Conservation (phyloP, 371 early-diverging fungal genomes). For the Haplosporangium sp. region DNA sequence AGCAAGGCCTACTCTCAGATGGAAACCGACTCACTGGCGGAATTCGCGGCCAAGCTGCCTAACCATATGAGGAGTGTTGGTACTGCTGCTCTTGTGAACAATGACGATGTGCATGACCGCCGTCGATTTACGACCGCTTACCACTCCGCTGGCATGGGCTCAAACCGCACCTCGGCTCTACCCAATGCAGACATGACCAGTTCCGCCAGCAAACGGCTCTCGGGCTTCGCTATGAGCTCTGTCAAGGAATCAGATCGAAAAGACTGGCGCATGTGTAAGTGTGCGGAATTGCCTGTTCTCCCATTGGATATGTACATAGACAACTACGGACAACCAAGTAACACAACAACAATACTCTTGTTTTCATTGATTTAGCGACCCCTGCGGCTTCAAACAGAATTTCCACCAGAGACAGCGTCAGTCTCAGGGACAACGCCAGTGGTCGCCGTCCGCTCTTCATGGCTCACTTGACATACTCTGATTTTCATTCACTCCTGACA, state of each 20-base stretch:
- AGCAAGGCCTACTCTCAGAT: conserved; percentile 12
- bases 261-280: conserved; percentile 48
- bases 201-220: conserved; percentile 29
- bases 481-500: conserved; percentile 63
- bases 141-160: conserved; percentile 6
- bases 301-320: conserved; percentile 1
- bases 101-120: conserved; percentile 45
- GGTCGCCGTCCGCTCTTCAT: conserved; percentile 68
- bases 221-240: conserved; percentile 3
- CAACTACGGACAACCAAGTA: neutral
- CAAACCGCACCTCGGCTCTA: conserved; percentile 18
- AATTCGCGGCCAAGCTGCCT: conserved; percentile 42
- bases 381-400: conserved; percentile 20
- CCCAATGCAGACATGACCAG: neutral
- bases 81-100: conserved; percentile 34
- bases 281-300: too few relatives aligned
- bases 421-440: conserved; percentile 63
- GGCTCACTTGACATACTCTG: conserved; percentile 70
- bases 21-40: conserved; percentile 32
- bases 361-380: conserved; percentile 13
- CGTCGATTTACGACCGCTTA: conserved; percentile 49
- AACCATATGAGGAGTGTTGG: conserved; percentile 25
- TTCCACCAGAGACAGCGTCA: conserved; percentile 52
- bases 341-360: too few relatives aligned
- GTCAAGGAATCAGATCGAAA: conserved; percentile 24